Conservation (phyloP, 352 stramenopile genomes). For the Phytophthora litchii region DNA sequence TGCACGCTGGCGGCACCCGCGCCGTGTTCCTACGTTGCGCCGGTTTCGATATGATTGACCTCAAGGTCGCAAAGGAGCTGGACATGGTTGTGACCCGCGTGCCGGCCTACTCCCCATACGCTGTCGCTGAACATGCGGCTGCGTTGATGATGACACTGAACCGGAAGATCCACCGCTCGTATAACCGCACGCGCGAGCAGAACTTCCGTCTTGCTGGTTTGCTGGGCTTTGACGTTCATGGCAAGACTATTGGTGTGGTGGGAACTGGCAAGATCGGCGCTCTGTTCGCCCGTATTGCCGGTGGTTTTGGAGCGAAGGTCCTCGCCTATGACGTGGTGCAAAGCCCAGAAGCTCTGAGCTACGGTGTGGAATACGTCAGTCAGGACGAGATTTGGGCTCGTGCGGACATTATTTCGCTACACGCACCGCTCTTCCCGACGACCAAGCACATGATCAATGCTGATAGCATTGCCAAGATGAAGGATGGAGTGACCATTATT, state of each 20-base stretch:
- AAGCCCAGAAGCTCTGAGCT: conserved; percentile 48
- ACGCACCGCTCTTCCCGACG: conserved; percentile 77
- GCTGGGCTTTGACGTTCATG: conserved; percentile 68
- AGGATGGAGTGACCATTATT: conserved; percentile 87
- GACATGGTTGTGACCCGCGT: conserved; percentile 64
- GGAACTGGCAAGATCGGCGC: conserved; percentile 54
- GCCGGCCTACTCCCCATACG: conserved; percentile 79
- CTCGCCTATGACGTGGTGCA: conserved; percentile 70
- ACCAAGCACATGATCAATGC: conserved; percentile 89
- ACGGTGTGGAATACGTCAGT: conserved; percentile 42
- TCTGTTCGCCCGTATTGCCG: conserved; percentile 53
- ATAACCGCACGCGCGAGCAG: conserved; percentile 73
- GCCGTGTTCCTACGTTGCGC: conserved; percentile 80
- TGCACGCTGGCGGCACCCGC: conserved; percentile 51
- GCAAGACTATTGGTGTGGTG: conserved; percentile 74
- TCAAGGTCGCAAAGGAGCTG: conserved; percentile 64
- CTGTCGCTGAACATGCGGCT: conserved; percentile 75
- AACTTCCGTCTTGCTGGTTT: conserved; percentile 72
- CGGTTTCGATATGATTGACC: conserved; percentile 82
- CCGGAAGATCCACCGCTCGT: conserved; percentile 75
- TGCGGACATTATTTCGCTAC: conserved; percentile 88
- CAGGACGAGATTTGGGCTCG: conserved; percentile 61
- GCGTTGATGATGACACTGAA: conserved; percentile 83
- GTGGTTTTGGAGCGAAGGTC: conserved; percentile 47
- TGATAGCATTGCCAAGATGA: conserved; percentile 84